Conservation (phyloP, 2,329 filamentous ascomycete genomes). For the Fusarium domesticum region DNA sequence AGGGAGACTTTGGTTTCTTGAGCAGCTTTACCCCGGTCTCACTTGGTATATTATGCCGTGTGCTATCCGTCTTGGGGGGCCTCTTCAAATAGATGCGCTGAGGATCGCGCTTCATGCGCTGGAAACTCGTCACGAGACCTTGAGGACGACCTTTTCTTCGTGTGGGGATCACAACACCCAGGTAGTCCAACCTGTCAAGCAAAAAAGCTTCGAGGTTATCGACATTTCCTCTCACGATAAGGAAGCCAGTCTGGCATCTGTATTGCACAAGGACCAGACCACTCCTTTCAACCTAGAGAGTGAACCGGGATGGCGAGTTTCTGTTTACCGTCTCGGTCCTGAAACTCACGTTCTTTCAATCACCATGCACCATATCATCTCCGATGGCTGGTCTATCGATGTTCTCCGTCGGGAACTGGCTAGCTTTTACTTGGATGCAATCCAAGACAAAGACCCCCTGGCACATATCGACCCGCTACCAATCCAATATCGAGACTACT, state of each 20-base stretch:
- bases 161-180: constrained; percentile 4
- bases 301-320: constrained; percentile 17
- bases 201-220: background rate
- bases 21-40: constrained; percentile 14
- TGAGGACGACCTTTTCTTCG: constrained; percentile 14
- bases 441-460: constrained; percentile 12
- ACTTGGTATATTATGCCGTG: constrained; percentile 15
- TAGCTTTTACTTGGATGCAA: constrained; percentile 12
- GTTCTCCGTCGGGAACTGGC: constrained; percentile 9
- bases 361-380: constrained; percentile 25
- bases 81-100: constrained; percentile 8
- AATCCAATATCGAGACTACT: constrained; percentile 27
- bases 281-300: constrained; percentile 8
- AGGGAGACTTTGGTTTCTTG: constrained; percentile 19
- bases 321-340: constrained; percentile 2
- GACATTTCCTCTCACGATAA: background rate
- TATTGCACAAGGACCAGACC: constrained; percentile 6
- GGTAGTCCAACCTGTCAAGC: constrained; percentile 1
- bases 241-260: background rate
- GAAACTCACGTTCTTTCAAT: constrained; percentile 12
- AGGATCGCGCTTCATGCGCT: constrained; percentile 6
- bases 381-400: constrained; percentile 25
- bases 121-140: constrained; percentile 18
- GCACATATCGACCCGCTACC: constrained; percentile 15
- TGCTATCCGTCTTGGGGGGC: constrained; percentile 9